Percentiles rank a stretch among this genome's conserved stretches.
Evolutionary conservation across 805 yeast genomes (phyloP).

Genomic region (Starmerella stigmatis): DNA sequence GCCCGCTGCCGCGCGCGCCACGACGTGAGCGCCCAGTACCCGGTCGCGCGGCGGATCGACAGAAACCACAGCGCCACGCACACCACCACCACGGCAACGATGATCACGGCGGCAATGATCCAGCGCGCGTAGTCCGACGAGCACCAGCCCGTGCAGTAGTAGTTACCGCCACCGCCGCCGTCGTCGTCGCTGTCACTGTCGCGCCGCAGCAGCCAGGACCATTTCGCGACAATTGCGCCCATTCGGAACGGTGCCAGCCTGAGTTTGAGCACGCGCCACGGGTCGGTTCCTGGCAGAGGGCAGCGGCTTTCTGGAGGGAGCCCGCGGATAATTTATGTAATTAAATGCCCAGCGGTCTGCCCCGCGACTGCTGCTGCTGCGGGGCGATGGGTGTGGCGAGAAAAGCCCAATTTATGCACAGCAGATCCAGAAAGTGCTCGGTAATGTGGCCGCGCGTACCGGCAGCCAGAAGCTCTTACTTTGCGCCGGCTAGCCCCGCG

Average conservation of each 20-base stretch:
- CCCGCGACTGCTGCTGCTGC: too few relatives aligned
- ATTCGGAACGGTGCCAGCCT: too few relatives aligned
- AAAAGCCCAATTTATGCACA: too few relatives aligned
- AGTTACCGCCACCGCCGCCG: neutral
- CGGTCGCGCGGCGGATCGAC: slow-evolving; percentile 5
- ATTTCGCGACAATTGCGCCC: neutral
- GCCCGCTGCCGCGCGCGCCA: neutral
- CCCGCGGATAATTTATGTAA: too few relatives aligned
- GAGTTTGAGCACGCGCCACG: too few relatives aligned
- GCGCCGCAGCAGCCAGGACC: neutral
- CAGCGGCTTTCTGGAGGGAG: neutral
- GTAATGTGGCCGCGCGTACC: too few relatives aligned
- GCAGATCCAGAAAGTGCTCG: too few relatives aligned
- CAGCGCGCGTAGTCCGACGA: slow-evolving; percentile 4
- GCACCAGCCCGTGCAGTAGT: slow-evolving; percentile 4
- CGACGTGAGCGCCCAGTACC: slow-evolving; percentile 4
- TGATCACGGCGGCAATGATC: slow-evolving; percentile 8
- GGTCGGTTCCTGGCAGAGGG: too few relatives aligned
- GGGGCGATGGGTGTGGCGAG: too few relatives aligned
- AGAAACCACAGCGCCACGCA: neutral
- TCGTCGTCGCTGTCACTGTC: neutral
- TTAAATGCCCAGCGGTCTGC: too few relatives aligned
- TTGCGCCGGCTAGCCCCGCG: too few relatives aligned
- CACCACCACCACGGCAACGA: neutral
- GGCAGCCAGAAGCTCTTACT: too few relatives aligned